Evolutionary conservation across 345 rosid genomes (phyloP), one percentile per base, ranked within the genome.

Genomic region (Euclidium syriacum): DNA sequence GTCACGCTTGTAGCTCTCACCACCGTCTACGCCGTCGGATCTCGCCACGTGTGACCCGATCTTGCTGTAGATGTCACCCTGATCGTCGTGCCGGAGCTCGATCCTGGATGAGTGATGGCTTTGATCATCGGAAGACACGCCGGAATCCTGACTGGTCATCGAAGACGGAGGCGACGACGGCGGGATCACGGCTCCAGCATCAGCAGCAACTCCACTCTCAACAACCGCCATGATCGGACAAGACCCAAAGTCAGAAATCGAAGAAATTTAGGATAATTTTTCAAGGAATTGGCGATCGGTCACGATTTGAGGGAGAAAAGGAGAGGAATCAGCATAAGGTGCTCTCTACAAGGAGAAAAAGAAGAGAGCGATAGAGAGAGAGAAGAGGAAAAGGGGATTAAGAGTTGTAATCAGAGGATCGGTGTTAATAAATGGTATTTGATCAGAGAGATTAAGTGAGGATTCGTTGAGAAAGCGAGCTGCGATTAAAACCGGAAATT

Each of bases 211-310:
- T 57, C 46, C 74, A 68, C 71, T 79, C 83, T 86, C 95, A 64
- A 80, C 85, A 52, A 86, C 83, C 58, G 88, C 95, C 95, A 86
- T 86, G 72, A 34, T 73, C 58, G 6, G 39, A 59, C n/a, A 5
- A 7, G 29, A 54, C 54, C 71, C 55, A 50, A 17, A 17, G 54
- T 46, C 19, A 50, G n/a, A 65, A 34, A 42, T 49, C 49, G 17
- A 3, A 39, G 23, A 11, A 26, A 24, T 54, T 18, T 11, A 3
- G 1, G 46, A 33, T 29, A 6, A 5, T 3, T 39, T 39, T 3
- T 39, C 17, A 39, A 25, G 64, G 42, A 36, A 54, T 25, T n/a
- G 52, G 7, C 20, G 66, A 57, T 57, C 44, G 66, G 57, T 69
- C 26, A 70, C 1, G 74, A 55, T 36, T 39, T 39, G 64, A 63